phyloP scores from a whole-genome alignment of 768 basidiomycete genomes.

The Mycena kentingensis region DNA sequence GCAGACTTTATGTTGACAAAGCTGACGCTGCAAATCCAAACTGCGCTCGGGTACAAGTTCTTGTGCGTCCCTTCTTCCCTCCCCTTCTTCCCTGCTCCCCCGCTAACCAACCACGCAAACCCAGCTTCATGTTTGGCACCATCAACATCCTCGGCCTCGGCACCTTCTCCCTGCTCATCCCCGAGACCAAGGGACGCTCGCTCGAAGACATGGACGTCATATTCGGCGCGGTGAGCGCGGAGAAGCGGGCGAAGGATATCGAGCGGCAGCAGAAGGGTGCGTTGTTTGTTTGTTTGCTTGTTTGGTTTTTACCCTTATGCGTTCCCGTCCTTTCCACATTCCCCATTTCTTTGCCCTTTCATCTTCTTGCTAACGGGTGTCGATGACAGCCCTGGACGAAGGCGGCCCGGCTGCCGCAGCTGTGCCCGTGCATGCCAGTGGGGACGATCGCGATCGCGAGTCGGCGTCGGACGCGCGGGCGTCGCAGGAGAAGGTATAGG shows the following conservation, averaged over 20 bases:
- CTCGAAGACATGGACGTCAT: constrained; percentile 58
- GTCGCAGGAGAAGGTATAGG: not conserved
- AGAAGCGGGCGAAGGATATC: constrained; percentile 57
- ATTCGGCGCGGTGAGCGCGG: constrained; percentile 57
- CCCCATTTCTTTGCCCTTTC: not conserved
- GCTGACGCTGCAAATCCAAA: constrained; percentile 64
- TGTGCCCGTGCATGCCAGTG: no score
- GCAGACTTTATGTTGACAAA: constrained; percentile 73
- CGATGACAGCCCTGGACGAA: not conserved
- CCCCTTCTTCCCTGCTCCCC: no score
- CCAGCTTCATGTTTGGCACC: constrained; percentile 75
- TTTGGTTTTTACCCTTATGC: not conserved
- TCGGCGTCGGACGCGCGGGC: not conserved
- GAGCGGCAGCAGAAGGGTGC: constrained; percentile 44
- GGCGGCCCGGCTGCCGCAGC: not conserved
- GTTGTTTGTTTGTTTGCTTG: constrained; percentile 2
- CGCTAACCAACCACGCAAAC: constrained; percentile 29
- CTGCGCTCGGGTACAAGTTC: constrained; percentile 67
- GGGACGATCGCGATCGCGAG: no score
- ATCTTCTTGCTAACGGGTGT: not conserved
- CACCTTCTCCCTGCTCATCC: constrained; percentile 64
- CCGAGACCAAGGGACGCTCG: constrained; percentile 61
- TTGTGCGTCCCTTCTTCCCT: not conserved
- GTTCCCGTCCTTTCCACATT: no score
- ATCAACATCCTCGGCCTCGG: constrained; percentile 75